Evolutionary conservation across 2,329 filamentous ascomycete genomes (phyloP), one percentile per base, ranked within the genome.

Genomic region (Pleoardoris graminearum): DNA sequence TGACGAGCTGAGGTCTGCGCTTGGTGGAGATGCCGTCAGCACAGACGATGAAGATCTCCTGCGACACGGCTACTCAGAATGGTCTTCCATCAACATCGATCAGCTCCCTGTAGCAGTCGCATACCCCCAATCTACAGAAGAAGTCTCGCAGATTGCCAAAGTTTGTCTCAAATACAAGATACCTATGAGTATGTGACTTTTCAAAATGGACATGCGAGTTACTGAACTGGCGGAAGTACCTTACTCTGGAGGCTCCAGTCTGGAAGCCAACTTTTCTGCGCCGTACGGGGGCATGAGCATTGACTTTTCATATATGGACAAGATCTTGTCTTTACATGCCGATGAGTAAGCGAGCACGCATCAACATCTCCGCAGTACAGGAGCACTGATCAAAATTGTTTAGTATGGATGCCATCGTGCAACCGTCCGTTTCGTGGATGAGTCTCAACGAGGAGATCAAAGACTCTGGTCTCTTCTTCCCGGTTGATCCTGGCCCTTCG

Each of bases 371-470:
- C 4, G 10, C 17, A 11, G 11, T 17, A 8, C 23, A n/a, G 29
- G 22, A 22, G 22, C 14, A 50, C 63, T 72, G 53, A 71, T 58
- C 19, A 33, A 33, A 50, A 33, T 33, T n/a, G 22, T 1, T 35
- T 39, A 82, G 71, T 70, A 91, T 96, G 89, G 92, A 97, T 63
- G 81, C 96, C 44, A 89, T 96, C 4, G 91, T 97, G 3, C 92
- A 97, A 71, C 92, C 92, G 3, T 89, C 89, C 6, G 87, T 97
- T 8, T 87, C 88, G n/a, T 97, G 91, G 91, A 91, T 95, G 82
- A 85, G 89, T 47, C 76, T 97, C 52, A 97, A 97, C 65, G 85
- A 88, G 59, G 80, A 85, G 43, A 85, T 89, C 65, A 84, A 88
- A 72, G 80, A 83, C 33, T 86, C 84, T 3, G 90, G 90, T 0